Base-by-base conservation (phyloP, 176 grass and related monocot genomes). In the Typha latifolia region DNA sequence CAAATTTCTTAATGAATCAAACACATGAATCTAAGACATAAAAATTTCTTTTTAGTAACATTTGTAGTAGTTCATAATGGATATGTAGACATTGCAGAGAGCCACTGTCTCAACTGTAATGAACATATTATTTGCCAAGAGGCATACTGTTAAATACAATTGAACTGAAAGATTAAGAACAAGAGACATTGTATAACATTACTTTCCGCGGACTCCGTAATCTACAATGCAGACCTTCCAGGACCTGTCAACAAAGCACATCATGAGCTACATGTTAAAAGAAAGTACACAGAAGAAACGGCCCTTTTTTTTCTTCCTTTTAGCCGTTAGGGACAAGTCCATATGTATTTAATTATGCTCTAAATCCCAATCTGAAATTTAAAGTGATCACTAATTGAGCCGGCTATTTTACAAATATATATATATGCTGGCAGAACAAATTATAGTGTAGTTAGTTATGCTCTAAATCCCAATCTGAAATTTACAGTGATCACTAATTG, bases 151-250 rank as follows among this genome's bases (percentile, higher is more conserved):
- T 57, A 20, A 57, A 57, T 57, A 18, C 52, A 57, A 15, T 5
- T 57, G 1, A 56, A 56, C 19, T 21, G 19, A 57, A 8, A 20
- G 52, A 57, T 57, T 57, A 57, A 57, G 52, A 57, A 18, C 16
- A 57, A 18, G 8, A 15, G 5, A 57, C 7, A 57, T 21, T 57
- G 52, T 57, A 57, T 0, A 55, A 55, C 52, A 57, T 37, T 57
- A 7, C 8, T 8, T 12, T 18, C 15, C 14, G 16, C 16, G 19
- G 7, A 57, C 13, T 77, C 53, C 13, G 57, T 27, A 15, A 26
- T 52, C 77, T 80, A 90, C 49, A 90, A 67, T 1, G 83, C 83
- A 53, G 80, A 83, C 47, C 77, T 90, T 68, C 48, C 4, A 14
- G 69, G 22, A 56, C 77, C 83, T 90, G 73, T 67, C 49, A 67